Percentiles rank a stretch among this genome's conserved stretches.
Conservation (phyloP, 2,329 filamentous ascomycete species). For the Talaromyces atroroseus region DNA sequence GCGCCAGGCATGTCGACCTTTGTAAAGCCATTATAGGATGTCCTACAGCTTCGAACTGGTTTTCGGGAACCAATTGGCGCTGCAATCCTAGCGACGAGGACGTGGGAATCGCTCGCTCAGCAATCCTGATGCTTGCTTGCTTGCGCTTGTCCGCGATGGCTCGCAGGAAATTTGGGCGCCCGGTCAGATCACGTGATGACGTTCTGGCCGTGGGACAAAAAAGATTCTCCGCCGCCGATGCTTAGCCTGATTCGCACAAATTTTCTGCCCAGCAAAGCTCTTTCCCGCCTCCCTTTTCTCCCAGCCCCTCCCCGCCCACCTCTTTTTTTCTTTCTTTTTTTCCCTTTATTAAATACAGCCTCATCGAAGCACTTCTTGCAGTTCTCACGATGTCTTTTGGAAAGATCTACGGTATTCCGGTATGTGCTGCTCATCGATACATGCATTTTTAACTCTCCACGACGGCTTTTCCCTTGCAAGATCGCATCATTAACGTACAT, state of each 20-base stretch:
- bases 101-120: not conserved
- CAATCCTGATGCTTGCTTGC: slow-evolving; percentile 5
- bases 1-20: slow-evolving; percentile 30
- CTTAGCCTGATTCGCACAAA: slow-evolving; percentile 22
- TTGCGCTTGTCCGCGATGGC: slow-evolving; percentile 17
- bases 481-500: slow-evolving; percentile 22
- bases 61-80: slow-evolving; percentile 2
- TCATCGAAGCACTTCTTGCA: slow-evolving; percentile 16
- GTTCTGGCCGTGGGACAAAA: slow-evolving; percentile 7
- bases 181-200: slow-evolving; percentile 20
- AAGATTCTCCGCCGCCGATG: slow-evolving; percentile 22
- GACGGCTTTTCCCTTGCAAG: not conserved
- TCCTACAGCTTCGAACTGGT: slow-evolving; percentile 15
- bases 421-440: slow-evolving; percentile 42
- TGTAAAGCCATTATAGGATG: slow-evolving; percentile 33
- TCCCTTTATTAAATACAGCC: slow-evolving; percentile 15
- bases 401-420: slow-evolving; percentile 87
- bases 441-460: not conserved
- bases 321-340: slow-evolving; percentile 5
- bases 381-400: slow-evolving; percentile 80
- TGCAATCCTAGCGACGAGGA: not conserved
- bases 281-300: slow-evolving; percentile 19
- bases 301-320: slow-evolving; percentile 16
- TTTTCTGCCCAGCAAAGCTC: slow-evolving; percentile 14
- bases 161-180: slow-evolving; percentile 12